A percentile compares a stretch with the other conserved stretches of the same genome.
Conservation (phyloP, 2,329 filamentous ascomycete genomes). For the Paecilomyces variotii region DNA sequence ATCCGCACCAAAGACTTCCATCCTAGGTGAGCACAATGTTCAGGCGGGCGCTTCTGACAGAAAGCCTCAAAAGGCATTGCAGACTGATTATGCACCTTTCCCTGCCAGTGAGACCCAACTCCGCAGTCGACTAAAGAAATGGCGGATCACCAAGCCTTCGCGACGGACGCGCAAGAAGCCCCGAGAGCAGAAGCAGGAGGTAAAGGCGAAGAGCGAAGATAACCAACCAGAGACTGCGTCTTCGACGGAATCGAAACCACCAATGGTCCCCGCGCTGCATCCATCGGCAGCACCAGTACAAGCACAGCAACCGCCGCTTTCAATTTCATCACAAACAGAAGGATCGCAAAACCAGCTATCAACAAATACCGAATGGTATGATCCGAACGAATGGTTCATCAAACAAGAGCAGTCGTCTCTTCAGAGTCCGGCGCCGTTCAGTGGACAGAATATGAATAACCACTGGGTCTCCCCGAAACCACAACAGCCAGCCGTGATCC, state of each 20-base stretch:
- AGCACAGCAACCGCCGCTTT: background rate
- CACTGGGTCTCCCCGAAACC: background rate
- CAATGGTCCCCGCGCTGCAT: constrained; percentile 1
- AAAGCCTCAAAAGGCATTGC: background rate
- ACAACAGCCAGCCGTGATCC: background rate
- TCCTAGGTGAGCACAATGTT: constrained; percentile 27
- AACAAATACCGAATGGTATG: constrained; percentile 12
- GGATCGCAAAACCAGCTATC: background rate
- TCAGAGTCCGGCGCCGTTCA: background rate
- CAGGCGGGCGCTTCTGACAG: background rate
- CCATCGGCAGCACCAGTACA: constrained; percentile 4
- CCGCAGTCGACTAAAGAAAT: constrained; percentile 37
- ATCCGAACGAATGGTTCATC: background rate
- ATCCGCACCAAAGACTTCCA: constrained; percentile 36
- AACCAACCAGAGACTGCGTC: background rate
- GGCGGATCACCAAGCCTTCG: constrained; percentile 38
- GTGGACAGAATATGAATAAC: background rate
- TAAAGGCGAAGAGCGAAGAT: constrained; percentile 3
- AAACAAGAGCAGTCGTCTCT: background rate
- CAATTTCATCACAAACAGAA: background rate
- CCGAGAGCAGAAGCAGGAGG: constrained; percentile 10
- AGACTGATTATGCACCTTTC: constrained; percentile 1
- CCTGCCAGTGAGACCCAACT: constrained; percentile 35
- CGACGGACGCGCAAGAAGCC: constrained; percentile 35
- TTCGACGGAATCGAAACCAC: constrained; percentile 6